Percentiles rank a stretch among this genome's conserved stretches.
phyloP scores from a whole-genome alignment of 2,329 filamentous ascomycete genomes.

The Aspergillus spinulosporus region DNA sequence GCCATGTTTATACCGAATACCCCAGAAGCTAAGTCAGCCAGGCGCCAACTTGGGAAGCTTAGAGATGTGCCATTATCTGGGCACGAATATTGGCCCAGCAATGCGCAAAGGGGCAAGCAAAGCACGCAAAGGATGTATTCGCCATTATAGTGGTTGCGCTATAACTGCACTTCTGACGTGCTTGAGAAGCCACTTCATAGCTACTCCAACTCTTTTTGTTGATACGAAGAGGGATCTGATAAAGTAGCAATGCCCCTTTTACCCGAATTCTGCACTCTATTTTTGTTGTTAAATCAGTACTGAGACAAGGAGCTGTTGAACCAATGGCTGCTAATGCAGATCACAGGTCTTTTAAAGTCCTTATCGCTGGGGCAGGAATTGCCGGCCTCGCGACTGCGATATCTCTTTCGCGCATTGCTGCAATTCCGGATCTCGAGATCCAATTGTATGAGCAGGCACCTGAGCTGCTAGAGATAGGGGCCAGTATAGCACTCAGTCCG shows the following conservation, averaged over 20 bases:
- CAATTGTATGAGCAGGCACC: conserved; percentile 54
- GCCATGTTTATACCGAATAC: not conserved
- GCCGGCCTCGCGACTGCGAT: conserved; percentile 52
- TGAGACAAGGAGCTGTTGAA: too few relatives aligned
- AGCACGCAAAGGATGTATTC: conserved; percentile 5
- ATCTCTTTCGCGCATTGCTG: conserved; percentile 32
- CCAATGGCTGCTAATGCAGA: too few relatives aligned
- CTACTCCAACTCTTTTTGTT: not conserved
- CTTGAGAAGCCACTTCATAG: conserved; percentile 2
- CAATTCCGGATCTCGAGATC: conserved; percentile 41
- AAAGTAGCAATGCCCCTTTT: not conserved
- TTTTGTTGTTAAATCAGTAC: too few relatives aligned
- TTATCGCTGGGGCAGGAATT: conserved; percentile 55
- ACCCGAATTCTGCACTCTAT: not conserved
- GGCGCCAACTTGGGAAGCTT: not conserved
- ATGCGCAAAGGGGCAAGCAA: not conserved
- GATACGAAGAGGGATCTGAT: too few relatives aligned
- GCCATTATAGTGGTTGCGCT: conserved; percentile 1
- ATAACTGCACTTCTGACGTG: conserved; percentile 23
- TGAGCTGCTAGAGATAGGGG: conserved; percentile 25
- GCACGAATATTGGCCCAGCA: not conserved
- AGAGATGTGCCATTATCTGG: not conserved
- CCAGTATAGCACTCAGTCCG: conserved; percentile 37
- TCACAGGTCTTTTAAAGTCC: conserved; percentile 36
- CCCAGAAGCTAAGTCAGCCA: not conserved